Percentiles rank a stretch among this genome's conserved stretches.
phyloP scores from a whole-genome alignment of 805 yeast genomes.

The Saccharomycopsis vini region DNA sequence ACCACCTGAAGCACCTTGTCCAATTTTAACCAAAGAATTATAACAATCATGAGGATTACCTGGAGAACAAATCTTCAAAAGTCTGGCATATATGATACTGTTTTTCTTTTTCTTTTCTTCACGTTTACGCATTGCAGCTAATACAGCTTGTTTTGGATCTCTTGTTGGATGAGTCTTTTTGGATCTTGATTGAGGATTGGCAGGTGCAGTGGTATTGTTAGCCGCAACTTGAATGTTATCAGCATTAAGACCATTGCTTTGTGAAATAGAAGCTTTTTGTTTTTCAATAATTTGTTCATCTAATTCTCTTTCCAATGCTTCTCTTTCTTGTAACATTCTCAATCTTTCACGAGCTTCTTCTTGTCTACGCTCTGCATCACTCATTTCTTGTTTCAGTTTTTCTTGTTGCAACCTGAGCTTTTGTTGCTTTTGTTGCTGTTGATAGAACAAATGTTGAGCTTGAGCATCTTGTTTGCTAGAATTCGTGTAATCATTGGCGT shows the following conservation, averaged over 20 bases:
- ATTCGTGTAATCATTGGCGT: constrained; percentile 1
- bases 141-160: constrained; percentile 39
- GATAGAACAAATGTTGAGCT: constrained; percentile 14
- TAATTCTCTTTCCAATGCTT: constrained; percentile 8
- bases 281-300: not conserved
- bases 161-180: constrained; percentile 21
- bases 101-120: constrained; percentile 71
- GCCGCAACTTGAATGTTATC: not conserved
- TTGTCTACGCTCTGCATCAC: constrained; percentile 12
- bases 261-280: constrained; percentile 20
- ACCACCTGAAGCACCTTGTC: constrained; percentile 98
- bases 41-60: constrained; percentile 77
- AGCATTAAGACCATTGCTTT: constrained; percentile 21
- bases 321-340: constrained; percentile 15
- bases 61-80: constrained; percentile 68
- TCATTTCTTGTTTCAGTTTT: constrained; percentile 2
- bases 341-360: constrained; percentile 16
- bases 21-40: constrained; percentile 68
- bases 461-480: constrained; percentile 9
- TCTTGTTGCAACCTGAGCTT: constrained; percentile 13
- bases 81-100: constrained; percentile 59
- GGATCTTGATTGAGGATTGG: constrained; percentile 23
- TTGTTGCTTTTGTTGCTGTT: constrained; percentile 20
- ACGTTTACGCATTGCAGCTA: constrained; percentile 54
- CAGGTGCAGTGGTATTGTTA: not conserved